Percentiles rank a stretch among this genome's conserved stretches.
Evolutionary conservation across 306 rosid species (phyloP).

Genomic region (Quercus alba): DNA sequence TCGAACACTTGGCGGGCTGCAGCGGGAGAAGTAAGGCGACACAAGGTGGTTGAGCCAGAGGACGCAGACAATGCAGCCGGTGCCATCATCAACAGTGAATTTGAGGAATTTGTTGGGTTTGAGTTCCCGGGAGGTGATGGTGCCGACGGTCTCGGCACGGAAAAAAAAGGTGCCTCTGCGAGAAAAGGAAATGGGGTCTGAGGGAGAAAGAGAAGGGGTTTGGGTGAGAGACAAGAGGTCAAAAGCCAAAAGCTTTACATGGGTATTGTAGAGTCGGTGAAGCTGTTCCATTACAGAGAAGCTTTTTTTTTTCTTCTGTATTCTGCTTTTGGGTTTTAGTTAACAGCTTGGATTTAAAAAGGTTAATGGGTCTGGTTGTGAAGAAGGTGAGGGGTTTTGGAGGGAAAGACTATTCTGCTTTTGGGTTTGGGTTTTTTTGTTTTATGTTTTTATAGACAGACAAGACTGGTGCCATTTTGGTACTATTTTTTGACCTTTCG

Average conservation of each 20-base stretch:
- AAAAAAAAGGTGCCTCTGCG: constrained; percentile 47
- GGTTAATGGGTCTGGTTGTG: too few relatives aligned
- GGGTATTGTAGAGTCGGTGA: constrained; percentile 41
- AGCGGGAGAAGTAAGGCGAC: constrained; percentile 50
- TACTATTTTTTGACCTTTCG: constrained; percentile 21
- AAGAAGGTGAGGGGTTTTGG: too few relatives aligned
- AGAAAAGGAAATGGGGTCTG: constrained; percentile 29
- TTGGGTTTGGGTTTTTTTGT: too few relatives aligned
- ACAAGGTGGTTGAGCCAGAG: constrained; percentile 77
- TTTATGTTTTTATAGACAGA: too few relatives aligned
- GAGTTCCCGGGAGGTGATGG: constrained; percentile 45
- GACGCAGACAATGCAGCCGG: constrained; percentile 58
- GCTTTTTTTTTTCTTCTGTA: too few relatives aligned
- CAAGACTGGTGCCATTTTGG: constrained; percentile 30
- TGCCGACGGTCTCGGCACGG: constrained; percentile 56
- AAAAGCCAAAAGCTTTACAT: constrained; percentile 67
- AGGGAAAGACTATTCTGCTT: too few relatives aligned
- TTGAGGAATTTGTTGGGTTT: constrained; percentile 54
- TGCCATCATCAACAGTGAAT: constrained; percentile 68
- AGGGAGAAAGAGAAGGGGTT: constrained; percentile 16
- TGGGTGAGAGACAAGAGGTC: constrained; percentile 61
- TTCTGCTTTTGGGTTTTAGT: too few relatives aligned
- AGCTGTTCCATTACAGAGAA: background rate
- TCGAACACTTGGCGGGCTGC: constrained; percentile 41
- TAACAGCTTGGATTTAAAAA: too few relatives aligned